A percentile compares a stretch with the other conserved stretches of the same genome.
These are phyloP conservation scores for Ogataea thermomethanolica DNA, from an alignment of 805 yeast genomes.

Conservation along the genomic window DNA sequence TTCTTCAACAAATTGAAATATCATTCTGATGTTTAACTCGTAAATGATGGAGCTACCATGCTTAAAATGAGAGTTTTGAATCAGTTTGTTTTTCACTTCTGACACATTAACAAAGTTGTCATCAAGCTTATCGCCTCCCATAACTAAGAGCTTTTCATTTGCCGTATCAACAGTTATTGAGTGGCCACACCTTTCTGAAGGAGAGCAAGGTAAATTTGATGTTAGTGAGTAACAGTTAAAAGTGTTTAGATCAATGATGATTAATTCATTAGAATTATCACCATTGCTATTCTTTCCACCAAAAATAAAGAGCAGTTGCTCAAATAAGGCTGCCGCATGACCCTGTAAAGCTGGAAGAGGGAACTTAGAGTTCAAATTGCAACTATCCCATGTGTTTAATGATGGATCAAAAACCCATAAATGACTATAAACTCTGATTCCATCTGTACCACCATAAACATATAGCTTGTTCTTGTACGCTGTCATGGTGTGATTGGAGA, in stretches of 20 bases:
- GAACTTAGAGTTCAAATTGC: conserved; percentile 59
- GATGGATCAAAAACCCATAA: conserved; percentile 78
- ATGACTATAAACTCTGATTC: conserved; percentile 65
- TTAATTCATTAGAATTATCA: conserved; percentile 58
- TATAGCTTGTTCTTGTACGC: conserved; percentile 74
- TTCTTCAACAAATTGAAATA: too few species aligned
- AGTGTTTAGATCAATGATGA: conserved; percentile 71
- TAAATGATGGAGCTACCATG: conserved; percentile 34
- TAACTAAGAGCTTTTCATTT: conserved; percentile 66
- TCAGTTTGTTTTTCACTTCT: conserved; percentile 18
- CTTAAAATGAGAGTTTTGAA: conserved; percentile 32
- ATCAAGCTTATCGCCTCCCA: conserved; percentile 90
- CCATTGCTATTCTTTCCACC: conserved; percentile 88
- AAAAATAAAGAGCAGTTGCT: conserved; percentile 73
- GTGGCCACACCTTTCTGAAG: conserved; percentile 91
- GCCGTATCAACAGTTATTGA: conserved; percentile 69
- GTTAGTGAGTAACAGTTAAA: conserved; percentile 61
- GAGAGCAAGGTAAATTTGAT: conserved; percentile 46
- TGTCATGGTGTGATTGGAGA: conserved; percentile 88
- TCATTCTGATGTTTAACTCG: conserved; percentile 28
- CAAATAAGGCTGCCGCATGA: conserved; percentile 79
- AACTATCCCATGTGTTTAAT: conserved; percentile 63
- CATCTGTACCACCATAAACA: conserved; percentile 86
- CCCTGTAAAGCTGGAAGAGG: conserved; percentile 85
- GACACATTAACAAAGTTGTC: conserved; percentile 37